phyloP scores from a whole-genome alignment of 768 basidiomycete species.

The Suillus paluster region DNA sequence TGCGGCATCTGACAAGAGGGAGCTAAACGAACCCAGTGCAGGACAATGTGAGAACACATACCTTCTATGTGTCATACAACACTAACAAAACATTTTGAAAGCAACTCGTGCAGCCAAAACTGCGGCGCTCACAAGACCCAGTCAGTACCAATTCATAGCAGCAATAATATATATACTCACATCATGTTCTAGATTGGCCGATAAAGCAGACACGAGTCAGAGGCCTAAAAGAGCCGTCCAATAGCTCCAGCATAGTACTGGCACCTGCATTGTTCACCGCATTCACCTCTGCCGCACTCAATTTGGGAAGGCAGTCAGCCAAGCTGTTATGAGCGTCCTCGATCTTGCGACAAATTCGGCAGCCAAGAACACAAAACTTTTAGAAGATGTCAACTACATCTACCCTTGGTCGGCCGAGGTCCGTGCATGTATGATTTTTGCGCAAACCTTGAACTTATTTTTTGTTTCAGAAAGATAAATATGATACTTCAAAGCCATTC shows the following conservation, averaged over 20 bases:
- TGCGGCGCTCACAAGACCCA: neutral
- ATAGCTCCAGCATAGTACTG: neutral
- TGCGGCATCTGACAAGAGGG: neutral
- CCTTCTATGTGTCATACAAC: neutral
- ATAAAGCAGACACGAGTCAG: neutral
- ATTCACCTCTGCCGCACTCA: neutral
- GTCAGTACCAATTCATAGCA: neutral
- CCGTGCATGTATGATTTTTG: neutral
- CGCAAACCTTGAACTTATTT: neutral
- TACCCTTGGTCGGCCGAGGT: neutral
- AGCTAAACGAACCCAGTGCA: neutral
- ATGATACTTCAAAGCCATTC: constrained; percentile 1
- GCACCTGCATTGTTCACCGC: neutral
- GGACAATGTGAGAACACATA: neutral
- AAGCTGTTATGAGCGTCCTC: neutral
- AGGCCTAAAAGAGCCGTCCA: neutral
- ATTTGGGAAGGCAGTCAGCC: neutral
- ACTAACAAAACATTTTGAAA: neutral
- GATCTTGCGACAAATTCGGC: neutral
- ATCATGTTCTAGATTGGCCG: neutral
- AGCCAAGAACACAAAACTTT: neutral
- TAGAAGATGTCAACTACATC: constrained; percentile 3
- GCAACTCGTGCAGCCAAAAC: neutral
- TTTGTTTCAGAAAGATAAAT: neutral
- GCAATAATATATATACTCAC: neutral